Percentiles rank a stretch among this genome's conserved stretches.
Conservation (phyloP, 2,329 filamentous ascomycete genomes). For the Paraphaeosphaeria sporulosa region DNA sequence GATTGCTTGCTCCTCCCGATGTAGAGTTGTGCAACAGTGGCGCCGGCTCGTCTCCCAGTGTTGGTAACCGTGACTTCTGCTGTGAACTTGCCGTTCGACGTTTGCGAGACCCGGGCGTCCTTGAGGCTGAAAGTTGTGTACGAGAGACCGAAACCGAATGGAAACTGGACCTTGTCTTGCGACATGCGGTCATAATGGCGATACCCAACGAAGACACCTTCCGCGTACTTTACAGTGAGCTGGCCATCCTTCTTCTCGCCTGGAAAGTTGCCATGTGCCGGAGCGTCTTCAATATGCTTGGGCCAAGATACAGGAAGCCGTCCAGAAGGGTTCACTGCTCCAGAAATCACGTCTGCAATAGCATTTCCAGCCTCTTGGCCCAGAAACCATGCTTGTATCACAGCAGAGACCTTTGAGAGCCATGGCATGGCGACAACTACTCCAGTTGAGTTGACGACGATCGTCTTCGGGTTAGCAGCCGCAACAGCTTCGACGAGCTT, state of each 20-base stretch:
- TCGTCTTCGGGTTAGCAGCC: slow-evolving; percentile 71
- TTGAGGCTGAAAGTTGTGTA: slow-evolving; percentile 53
- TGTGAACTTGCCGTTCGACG: slow-evolving; percentile 54
- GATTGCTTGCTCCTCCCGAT: slow-evolving; percentile 57
- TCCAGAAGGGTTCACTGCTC: slow-evolving; percentile 49
- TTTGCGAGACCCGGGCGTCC: slow-evolving; percentile 66
- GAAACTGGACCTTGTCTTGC: slow-evolving; percentile 58
- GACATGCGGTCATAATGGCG: slow-evolving; percentile 66
- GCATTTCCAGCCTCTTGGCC: slow-evolving; percentile 54
- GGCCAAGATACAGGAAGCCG: slow-evolving; percentile 51
- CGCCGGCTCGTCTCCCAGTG: slow-evolving; percentile 58
- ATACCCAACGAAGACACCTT: slow-evolving; percentile 64
- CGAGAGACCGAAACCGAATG: slow-evolving; percentile 50
- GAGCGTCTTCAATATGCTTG: slow-evolving; percentile 42
- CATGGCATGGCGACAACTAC: slow-evolving; percentile 77
- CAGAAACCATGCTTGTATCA: slow-evolving; percentile 53
- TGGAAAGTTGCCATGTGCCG: slow-evolving; percentile 50
- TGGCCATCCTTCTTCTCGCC: slow-evolving; percentile 57
- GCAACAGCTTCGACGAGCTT: slow-evolving; percentile 71
- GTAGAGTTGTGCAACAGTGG: slow-evolving; percentile 65
- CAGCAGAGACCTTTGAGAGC: slow-evolving; percentile 57
- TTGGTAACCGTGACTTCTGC: slow-evolving; percentile 58
- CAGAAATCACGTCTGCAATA: slow-evolving; percentile 52
- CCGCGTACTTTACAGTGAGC: slow-evolving; percentile 66
- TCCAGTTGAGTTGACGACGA: slow-evolving; percentile 79